phyloP scores from a whole-genome alignment of 1,284 basidiomycete species.

The Sanguinoderma infundibulare region DNA sequence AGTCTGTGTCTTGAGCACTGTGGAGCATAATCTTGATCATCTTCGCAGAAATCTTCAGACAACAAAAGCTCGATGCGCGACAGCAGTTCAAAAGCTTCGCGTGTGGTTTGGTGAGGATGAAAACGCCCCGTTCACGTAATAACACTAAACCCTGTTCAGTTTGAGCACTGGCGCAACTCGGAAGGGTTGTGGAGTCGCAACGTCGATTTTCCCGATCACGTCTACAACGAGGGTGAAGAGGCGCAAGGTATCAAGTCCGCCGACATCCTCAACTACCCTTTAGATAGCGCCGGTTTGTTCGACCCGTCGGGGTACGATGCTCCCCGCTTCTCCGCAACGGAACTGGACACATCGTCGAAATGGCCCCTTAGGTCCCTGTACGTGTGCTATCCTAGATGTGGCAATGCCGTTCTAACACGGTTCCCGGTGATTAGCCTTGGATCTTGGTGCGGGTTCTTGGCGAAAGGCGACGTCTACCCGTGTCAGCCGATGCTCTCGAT shows the following conservation, averaged over 20 bases:
- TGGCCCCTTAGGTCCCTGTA: constrained; percentile 7
- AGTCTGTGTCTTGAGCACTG: too few species aligned
- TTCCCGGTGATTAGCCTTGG: neutral
- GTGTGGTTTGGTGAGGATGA: constrained; percentile 30
- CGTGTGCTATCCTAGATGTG: neutral
- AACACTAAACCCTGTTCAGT: constrained; percentile 1
- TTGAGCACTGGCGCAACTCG: constrained; percentile 19
- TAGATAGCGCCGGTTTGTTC: constrained; percentile 14
- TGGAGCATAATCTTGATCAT: neutral
- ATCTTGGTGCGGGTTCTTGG: constrained; percentile 11
- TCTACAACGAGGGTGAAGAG: constrained; percentile 16
- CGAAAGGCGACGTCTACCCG: constrained; percentile 10
- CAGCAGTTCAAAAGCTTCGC: constrained; percentile 35
- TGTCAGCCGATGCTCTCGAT: constrained; percentile 15
- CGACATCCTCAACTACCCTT: constrained; percentile 27
- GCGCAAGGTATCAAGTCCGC: constrained; percentile 18
- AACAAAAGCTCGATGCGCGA: constrained; percentile 33
- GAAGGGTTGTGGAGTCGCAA: constrained; percentile 9
- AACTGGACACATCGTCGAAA: neutral
- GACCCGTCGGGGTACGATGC: constrained; percentile 26
- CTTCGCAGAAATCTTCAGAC: constrained; percentile 40
- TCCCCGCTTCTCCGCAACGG: neutral
- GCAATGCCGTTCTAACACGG: neutral
- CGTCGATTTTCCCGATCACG: constrained; percentile 2
- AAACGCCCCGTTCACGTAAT: neutral